Percentiles rank a stretch among this genome's conserved stretches.
These are phyloP conservation scores for Globisporangium solare DNA, from an alignment of 352 stramenopile genomes.

Conservation along the genomic window DNA sequence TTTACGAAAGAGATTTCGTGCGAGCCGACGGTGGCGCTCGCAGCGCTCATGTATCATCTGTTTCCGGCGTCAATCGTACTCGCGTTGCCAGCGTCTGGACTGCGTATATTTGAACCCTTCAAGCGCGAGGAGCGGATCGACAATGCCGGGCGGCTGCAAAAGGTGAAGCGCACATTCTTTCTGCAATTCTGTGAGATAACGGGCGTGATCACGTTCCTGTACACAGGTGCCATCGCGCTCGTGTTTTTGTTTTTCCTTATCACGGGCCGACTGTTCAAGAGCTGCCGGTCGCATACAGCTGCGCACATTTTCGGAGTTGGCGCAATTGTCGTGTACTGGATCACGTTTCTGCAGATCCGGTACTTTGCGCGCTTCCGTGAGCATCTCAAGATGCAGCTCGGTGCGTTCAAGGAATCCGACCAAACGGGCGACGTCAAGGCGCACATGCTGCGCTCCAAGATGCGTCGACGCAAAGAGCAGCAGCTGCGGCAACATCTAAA, in stretches of 20 bases:
- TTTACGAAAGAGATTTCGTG: conserved; percentile 40
- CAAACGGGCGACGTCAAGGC: conserved; percentile 76
- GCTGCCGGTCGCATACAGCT: conserved; percentile 34
- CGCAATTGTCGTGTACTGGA: conserved; percentile 46
- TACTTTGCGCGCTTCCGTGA: conserved; percentile 77
- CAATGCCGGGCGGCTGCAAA: conserved; percentile 47
- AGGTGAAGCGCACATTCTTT: conserved; percentile 77
- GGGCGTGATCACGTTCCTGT: conserved; percentile 48
- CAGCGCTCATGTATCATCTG: conserved; percentile 65
- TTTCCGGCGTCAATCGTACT: conserved; percentile 59
- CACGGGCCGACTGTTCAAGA: conserved; percentile 47
- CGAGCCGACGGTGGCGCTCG: conserved; percentile 44
- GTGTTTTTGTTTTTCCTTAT: conserved; percentile 55
- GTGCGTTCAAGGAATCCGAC: conserved; percentile 76
- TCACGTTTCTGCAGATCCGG: conserved; percentile 61
- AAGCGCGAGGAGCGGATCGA: conserved; percentile 62
- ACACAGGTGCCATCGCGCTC: conserved; percentile 39
- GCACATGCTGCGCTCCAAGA: conserved; percentile 57
- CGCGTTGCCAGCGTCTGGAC: conserved; percentile 55
- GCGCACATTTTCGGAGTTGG: conserved; percentile 46
- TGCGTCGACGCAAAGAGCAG: conserved; percentile 38
- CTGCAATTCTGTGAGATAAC: conserved; percentile 76
- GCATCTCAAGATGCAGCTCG: conserved; percentile 83
- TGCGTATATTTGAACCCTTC: conserved; percentile 69
- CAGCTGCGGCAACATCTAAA: conserved; percentile 23